A percentile compares a stretch with the other conserved stretches of the same genome.
phyloP scores from a whole-genome alignment of 1,139 yeast genomes.

The Candida anutae region DNA sequence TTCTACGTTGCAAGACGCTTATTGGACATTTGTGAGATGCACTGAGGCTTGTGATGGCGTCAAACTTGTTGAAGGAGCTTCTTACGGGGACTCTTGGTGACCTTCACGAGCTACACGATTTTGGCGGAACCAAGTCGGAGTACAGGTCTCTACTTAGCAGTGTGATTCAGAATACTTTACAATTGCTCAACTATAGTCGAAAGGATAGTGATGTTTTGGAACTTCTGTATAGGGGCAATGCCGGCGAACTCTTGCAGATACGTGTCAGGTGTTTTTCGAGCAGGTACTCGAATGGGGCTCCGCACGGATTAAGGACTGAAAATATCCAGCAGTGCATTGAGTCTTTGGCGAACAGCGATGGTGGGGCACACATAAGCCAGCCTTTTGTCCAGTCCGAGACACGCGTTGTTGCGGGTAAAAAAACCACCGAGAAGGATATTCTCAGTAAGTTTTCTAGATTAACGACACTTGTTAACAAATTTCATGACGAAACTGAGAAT shows the following conservation, averaged over 20 bases:
- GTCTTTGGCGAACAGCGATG: slow-evolving; percentile 4
- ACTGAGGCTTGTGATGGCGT: slow-evolving; percentile 7
- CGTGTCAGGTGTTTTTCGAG: too few species aligned
- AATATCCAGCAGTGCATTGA: neutral
- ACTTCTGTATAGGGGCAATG: neutral
- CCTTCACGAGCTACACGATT: slow-evolving; percentile 14
- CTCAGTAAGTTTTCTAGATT: slow-evolving; percentile 14
- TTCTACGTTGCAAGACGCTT: too few species aligned
- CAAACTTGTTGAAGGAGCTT: slow-evolving; percentile 9
- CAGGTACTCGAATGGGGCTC: neutral
- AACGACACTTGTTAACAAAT: slow-evolving; percentile 13
- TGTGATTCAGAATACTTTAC: slow-evolving; percentile 10
- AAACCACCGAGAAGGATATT: slow-evolving; percentile 13
- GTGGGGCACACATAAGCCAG: slow-evolving; percentile 1
- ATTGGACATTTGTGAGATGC: too few species aligned
- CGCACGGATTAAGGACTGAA: neutral
- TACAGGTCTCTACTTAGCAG: slow-evolving; percentile 12
- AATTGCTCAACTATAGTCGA: slow-evolving; percentile 11
- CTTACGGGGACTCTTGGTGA: slow-evolving; percentile 18
- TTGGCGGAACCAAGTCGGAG: slow-evolving; percentile 5
- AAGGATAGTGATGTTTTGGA: slow-evolving; percentile 3
- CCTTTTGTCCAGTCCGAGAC: slow-evolving; percentile 1
- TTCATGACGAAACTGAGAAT: slow-evolving; percentile 16
- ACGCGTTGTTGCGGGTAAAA: slow-evolving; percentile 7
- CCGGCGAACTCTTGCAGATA: too few species aligned